Conservation (phyloP, 352 stramenopile species). For the Halophytophthora batemanensis region DNA sequence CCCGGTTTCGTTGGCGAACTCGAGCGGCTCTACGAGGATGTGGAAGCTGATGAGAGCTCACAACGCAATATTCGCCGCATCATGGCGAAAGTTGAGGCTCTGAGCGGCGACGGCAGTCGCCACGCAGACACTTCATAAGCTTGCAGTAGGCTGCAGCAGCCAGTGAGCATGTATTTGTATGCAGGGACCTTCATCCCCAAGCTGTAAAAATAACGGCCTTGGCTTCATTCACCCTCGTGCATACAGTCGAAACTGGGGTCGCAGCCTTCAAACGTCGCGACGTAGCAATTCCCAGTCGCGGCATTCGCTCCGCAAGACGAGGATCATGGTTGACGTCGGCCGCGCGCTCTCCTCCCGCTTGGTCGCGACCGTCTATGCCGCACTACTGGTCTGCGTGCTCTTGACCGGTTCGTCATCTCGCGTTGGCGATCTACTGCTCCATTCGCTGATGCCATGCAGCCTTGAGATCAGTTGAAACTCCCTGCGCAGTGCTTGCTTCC, state of each 20-base stretch:
- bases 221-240: no score
- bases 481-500: no score
- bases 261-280: no score
- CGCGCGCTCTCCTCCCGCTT: background rate
- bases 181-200: no score
- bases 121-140: no score
- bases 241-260: no score
- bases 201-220: no score
- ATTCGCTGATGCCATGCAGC: background rate
- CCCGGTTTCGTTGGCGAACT: constrained; percentile 41
- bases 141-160: no score
- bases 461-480: background rate
- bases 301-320: no score
- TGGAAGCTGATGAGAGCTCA: constrained; percentile 58
- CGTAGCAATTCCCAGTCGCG: no score
- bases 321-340: no score
- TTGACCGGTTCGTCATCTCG: constrained; percentile 9
- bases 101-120: constrained; percentile 4
- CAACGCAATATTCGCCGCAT: constrained; percentile 72
- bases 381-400: constrained; percentile 7
- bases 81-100: constrained; percentile 49
- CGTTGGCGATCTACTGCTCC: background rate
- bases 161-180: no score
- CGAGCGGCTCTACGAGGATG: constrained; percentile 58
- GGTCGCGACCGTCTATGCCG: background rate